Percentiles rank a stretch among this genome's conserved stretches.
phyloP scores from a whole-genome alignment of 2,329 filamentous ascomycete species.

The Fusarium metavorans region DNA sequence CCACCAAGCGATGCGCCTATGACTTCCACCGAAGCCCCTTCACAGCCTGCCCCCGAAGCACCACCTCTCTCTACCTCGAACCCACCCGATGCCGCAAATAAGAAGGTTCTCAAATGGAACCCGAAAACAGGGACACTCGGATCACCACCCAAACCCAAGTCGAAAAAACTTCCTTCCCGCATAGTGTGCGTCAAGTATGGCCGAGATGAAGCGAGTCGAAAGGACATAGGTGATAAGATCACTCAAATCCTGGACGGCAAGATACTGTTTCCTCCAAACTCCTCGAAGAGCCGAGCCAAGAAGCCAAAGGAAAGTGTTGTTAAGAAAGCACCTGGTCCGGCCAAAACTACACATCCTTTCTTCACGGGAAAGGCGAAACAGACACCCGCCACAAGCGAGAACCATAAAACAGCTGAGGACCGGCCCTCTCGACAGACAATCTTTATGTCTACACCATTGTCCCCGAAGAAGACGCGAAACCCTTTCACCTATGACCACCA shows the following conservation, averaged over 20 bases:
- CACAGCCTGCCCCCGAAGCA: conserved; percentile 4
- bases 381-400: conserved; percentile 26
- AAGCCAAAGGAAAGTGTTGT: conserved; percentile 39
- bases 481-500: conserved; percentile 46
- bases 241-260: conserved; percentile 67
- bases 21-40: conserved; percentile 2
- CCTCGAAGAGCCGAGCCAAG: conserved; percentile 43
- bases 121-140: conserved; percentile 72
- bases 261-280: conserved; percentile 41
- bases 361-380: conserved; percentile 53
- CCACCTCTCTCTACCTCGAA: conserved; percentile 13
- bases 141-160: conserved; percentile 69
- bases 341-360: conserved; percentile 57
- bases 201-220: conserved; percentile 56
- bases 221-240: conserved; percentile 70
- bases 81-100: conserved; percentile 44
- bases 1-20: conserved; percentile 26
- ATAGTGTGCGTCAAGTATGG: conserved; percentile 73
- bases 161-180: conserved; percentile 47
- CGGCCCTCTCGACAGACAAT: conserved; percentile 53
- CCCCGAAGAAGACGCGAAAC: conserved; percentile 57
- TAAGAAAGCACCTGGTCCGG: conserved; percentile 33
- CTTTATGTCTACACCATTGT: conserved; percentile 67
- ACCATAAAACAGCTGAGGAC: conserved; percentile 35
- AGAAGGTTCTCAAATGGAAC: conserved; percentile 69